Evolutionary conservation across 1,139 yeast species (phyloP), one percentile per base, ranked within the genome.

Genomic region (Geotrichum macrosporum): DNA sequence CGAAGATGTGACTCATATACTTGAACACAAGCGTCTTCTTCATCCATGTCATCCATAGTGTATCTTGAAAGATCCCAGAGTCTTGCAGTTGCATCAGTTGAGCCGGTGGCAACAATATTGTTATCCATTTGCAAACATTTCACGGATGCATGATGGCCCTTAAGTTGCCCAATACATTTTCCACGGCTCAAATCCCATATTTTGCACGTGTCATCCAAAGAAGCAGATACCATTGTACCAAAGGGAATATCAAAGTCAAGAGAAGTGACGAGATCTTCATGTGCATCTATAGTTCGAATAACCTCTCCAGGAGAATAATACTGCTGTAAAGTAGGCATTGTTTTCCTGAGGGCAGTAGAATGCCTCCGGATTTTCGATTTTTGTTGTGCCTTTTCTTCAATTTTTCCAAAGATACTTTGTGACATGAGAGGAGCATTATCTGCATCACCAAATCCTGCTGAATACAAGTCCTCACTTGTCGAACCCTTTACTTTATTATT

Each of bases 171-270:
- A 16, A 57, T 49, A 16, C 57, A 56, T 58, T 68, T 74, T 43
- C 73, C 78, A 50, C 74, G 69, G 52, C 75, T 75, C 64, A 75
- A 67, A 67, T 88, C 95, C 95, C 96, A 87, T 5, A 89, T 84
- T 53, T 84, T 76, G 8, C 87, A 84, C 1, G 87, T 80, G 61
- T 81, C 86, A 64, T 87, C 95, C 57, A 80, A 69, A 3, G 88
- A 77, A 0, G 96, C 88, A 12, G 92, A 77, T 3, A 88, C 92
- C 64, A 81, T 61, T 1, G 78, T 77, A 2, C 87, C 87, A 62
- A 80, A 81, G 12, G 88, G 88, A 34, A 74, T 69, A 58, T 81
- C 86, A 60, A 81, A 80, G 55, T 79, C 87, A 48, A 82, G 60
- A 31, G 78, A 71, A 1, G 77, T 73, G 20, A 82, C 68, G 2